Conservation (phyloP, 106 monocot species). For the Chionographis japonica region DNA sequence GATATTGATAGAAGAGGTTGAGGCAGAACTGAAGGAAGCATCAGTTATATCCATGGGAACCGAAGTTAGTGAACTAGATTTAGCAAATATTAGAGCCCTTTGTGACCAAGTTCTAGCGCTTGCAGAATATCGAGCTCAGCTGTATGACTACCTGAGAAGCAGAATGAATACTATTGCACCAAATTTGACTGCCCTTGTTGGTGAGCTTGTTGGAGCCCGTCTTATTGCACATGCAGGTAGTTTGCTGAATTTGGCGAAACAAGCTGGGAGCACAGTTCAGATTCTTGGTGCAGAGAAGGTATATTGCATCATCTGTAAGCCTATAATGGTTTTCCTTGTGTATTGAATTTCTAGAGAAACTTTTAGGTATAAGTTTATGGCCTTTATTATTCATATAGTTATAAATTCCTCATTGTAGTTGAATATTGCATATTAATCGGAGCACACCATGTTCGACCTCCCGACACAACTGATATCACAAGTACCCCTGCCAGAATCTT, state of each 20-base stretch:
- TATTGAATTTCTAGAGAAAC: too few relatives aligned
- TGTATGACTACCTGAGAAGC: constrained; percentile 80
- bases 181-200: constrained; percentile 91
- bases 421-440: too few relatives aligned
- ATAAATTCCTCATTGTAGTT: too few relatives aligned
- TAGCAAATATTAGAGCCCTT: constrained; percentile 66
- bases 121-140: constrained; percentile 78
- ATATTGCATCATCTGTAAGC: background rate
- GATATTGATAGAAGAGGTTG: constrained; percentile 72
- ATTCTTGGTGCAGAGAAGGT: constrained; percentile 99
- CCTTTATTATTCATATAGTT: too few relatives aligned
- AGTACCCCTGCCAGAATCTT: too few relatives aligned
- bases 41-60: constrained; percentile 93
- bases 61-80: constrained; percentile 81
- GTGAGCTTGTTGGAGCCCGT: constrained; percentile 95
- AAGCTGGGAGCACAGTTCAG: constrained; percentile 97
- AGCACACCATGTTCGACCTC: too few relatives aligned
- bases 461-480: too few relatives aligned
- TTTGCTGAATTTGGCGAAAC: constrained; percentile 86
- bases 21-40: constrained; percentile 76
- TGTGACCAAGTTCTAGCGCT: constrained; percentile 92
- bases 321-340: background rate
- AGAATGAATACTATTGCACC: constrained; percentile 97
- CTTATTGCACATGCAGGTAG: constrained; percentile 98
- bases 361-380: background rate